A percentile compares a stretch with the other conserved stretches of the same genome.
phyloP scores from a whole-genome alignment of 352 stramenopile genomes.

The Globisporangium iwayamae region DNA sequence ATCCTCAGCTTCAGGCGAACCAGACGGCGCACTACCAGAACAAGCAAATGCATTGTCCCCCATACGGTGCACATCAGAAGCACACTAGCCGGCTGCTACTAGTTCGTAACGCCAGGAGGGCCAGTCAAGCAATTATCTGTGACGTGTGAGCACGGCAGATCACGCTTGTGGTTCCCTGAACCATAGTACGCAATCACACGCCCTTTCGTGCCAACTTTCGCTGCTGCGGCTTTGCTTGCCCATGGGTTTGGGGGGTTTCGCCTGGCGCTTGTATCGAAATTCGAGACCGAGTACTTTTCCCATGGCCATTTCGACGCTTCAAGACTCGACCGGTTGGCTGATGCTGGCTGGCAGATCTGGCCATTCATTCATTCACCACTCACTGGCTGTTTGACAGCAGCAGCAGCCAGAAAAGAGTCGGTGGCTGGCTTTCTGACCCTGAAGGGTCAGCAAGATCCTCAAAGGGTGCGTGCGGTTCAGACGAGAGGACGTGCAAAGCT shows the following conservation, averaged over 20 bases:
- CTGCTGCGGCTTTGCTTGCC: not conserved
- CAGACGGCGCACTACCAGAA: not conserved
- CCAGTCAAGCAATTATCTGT: too few species aligned
- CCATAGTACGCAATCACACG: not conserved
- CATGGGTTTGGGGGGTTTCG: not conserved
- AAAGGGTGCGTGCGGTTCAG: conserved; percentile 17
- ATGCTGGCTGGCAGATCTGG: not conserved
- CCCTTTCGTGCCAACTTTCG: not conserved
- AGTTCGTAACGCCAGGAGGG: not conserved
- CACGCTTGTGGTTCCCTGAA: not conserved
- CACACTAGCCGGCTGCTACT: too few species aligned
- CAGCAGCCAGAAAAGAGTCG: conserved; percentile 11
- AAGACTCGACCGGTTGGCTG: not conserved
- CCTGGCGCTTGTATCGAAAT: not conserved
- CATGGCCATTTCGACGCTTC: not conserved
- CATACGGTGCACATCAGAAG: not conserved
- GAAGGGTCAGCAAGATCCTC: conserved; percentile 17
- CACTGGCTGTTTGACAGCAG: not conserved
- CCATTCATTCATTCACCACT: not conserved
- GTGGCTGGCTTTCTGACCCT: conserved; percentile 1
- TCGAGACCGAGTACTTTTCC: not conserved
- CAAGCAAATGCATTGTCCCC: not conserved
- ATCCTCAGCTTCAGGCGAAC: not conserved
- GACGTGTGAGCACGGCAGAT: not conserved
- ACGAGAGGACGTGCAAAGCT: not conserved